Base-by-base conservation (phyloP, 164 flowering plant genomes). In the Akebia trifoliata region DNA sequence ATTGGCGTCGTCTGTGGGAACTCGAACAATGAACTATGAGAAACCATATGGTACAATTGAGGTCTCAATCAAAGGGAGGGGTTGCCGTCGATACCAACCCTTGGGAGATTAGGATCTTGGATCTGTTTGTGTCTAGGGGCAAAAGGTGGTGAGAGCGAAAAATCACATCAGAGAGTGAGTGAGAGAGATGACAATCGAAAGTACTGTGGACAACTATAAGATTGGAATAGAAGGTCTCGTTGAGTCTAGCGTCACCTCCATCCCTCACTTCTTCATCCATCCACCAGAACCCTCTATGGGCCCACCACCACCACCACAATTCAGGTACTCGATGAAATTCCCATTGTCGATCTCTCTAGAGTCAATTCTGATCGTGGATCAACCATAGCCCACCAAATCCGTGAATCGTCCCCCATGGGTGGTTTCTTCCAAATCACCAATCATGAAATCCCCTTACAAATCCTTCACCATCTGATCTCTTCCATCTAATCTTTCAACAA, bases 191-290 rank as follows among this genome's bases (percentile, higher is more conserved):
- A n/a, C 43, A 3, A 37, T 2, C 28, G 34, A 20, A 11, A 6
- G 12, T 20, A 10, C 4, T 14, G 24, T 5, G 9, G 40, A 28
- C 36, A 83, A 79, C 0, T 65, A 85, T 21, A 84, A 82, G 57
- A 40, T 64, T 35, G 90, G 94, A 25, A 84, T 82, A 7, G 81
- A 81, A 51, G 94, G 94, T 51, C 77, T 86, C 8, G 65, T 70
- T 18, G 90, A 84, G 52, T 76, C 85, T 5, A 86, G 86, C 60
- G 37, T 79, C 62, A 63, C 72, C 34, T 14, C 78, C 69, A 76
- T 87, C 62, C 91, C 95, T 10, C 65, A 72, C 8, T 40, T 83
- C 62, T 87, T 87, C 68, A 12, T 74, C 54, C 85, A 82, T 68
- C 81, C 79, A 4, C 72, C 78, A 3, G 75, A 20, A 52, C 64